These are phyloP conservation scores for Pichia sp. DNA, from an alignment of 1,139 yeast genomes.

Conservation along the genomic window DNA sequence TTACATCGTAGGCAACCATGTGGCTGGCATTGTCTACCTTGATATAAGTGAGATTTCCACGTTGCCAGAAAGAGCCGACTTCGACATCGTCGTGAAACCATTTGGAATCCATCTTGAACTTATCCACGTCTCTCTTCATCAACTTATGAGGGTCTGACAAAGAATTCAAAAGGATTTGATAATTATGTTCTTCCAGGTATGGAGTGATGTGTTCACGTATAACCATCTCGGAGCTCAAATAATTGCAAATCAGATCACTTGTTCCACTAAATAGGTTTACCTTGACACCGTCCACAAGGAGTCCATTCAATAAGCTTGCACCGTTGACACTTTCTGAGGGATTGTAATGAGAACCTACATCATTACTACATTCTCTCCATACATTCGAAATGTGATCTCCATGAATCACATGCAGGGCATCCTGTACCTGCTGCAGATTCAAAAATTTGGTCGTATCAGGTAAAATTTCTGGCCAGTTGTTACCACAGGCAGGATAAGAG, in stretches of 20 bases:
- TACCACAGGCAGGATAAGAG: slow-evolving; percentile 80
- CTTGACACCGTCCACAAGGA: slow-evolving; percentile 55
- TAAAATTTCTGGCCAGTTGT: slow-evolving; percentile 89
- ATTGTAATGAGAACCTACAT: slow-evolving; percentile 50
- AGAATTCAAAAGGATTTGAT: background rate
- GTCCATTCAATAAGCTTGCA: slow-evolving; percentile 57
- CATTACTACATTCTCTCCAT: slow-evolving; percentile 77
- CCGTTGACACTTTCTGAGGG: slow-evolving; percentile 50
- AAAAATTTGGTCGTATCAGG: slow-evolving; percentile 58
- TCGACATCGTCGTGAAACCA: slow-evolving; percentile 51
- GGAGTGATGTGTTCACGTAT: slow-evolving; percentile 39
- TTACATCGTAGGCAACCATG: slow-evolving; percentile 90
- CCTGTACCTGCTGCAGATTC: slow-evolving; percentile 49
- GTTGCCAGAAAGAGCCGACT: slow-evolving; percentile 53
- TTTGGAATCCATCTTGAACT: slow-evolving; percentile 27
- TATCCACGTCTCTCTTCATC: slow-evolving; percentile 13
- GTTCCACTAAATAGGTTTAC: slow-evolving; percentile 82
- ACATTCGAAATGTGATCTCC: slow-evolving; percentile 13
- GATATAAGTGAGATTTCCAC: slow-evolving; percentile 73
- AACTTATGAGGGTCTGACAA: background rate
- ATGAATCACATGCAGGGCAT: slow-evolving; percentile 50
- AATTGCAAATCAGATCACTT: slow-evolving; percentile 84
- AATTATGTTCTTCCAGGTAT: slow-evolving; percentile 4
- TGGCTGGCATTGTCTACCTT: slow-evolving; percentile 77
- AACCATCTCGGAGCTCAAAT: slow-evolving; percentile 66